Percentiles rank a stretch among this genome's conserved stretches.
phyloP scores from a whole-genome alignment of 306 rosid genomes.

The Datisca glomerata region DNA sequence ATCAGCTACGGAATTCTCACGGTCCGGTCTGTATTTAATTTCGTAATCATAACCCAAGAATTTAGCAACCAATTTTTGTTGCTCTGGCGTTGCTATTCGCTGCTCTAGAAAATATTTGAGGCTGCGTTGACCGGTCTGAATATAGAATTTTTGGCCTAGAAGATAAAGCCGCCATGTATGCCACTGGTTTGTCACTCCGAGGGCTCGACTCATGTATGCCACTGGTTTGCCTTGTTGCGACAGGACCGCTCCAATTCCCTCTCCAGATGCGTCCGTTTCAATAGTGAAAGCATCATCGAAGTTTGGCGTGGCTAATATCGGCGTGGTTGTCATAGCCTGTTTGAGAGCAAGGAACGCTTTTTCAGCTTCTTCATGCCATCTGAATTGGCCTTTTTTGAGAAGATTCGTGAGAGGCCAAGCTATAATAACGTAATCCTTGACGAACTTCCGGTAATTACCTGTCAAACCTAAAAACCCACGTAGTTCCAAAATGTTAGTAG shows the following conservation, averaged over 20 bases:
- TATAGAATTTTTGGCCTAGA: background rate
- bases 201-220: too few relatives aligned
- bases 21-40: too few relatives aligned
- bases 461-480: slow-evolving; percentile 1
- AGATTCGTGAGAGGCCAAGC: background rate
- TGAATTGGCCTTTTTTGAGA: background rate
- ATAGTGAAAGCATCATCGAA: background rate
- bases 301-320: background rate
- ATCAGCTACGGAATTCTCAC: background rate
- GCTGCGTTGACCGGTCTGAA: background rate
- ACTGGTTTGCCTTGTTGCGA: too few relatives aligned
- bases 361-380: background rate
- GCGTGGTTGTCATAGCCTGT: background rate
- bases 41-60: background rate
- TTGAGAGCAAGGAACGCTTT: background rate
- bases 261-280: background rate
- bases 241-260: too few relatives aligned
- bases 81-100: too few relatives aligned
- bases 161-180: background rate
- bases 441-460: slow-evolving; percentile 3
- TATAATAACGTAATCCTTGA: background rate
- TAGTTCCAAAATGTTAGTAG: background rate
- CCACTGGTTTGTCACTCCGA: too few relatives aligned
- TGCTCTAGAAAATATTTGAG: background rate
- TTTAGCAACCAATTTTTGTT: background rate